Conservation (phyloP, 306 rosid genomes). For the Ochetophila trinervis region DNA sequence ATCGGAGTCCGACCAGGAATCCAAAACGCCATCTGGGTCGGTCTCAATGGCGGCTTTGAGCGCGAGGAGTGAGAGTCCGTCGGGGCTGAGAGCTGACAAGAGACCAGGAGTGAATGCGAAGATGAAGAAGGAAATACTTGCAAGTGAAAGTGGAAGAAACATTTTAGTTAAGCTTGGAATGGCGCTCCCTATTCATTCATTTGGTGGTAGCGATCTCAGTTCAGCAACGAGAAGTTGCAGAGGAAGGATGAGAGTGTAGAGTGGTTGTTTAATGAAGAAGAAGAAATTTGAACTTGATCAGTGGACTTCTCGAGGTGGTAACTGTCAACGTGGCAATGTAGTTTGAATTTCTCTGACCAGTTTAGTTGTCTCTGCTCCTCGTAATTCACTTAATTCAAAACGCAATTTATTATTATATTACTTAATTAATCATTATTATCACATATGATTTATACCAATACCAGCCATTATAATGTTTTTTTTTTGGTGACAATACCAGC, state of each 20-base stretch:
- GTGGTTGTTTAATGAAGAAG: conserved; percentile 2
- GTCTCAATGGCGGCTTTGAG: conserved; percentile 68
- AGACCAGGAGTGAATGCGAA: conserved; percentile 3
- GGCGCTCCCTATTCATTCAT: conserved; percentile 13
- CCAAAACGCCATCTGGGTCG: conserved; percentile 52
- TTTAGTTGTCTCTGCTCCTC: not conserved
- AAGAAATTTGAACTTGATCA: conserved; percentile 20
- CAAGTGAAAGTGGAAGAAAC: conserved; percentile 10
- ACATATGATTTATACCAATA: too few relatives aligned
- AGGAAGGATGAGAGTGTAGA: not conserved
- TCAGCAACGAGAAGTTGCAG: conserved; percentile 38
- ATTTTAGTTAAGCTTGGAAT: conserved; percentile 9
- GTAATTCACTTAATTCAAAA: not conserved
- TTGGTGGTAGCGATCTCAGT: not conserved
- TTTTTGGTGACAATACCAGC: too few relatives aligned
- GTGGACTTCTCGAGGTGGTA: conserved; percentile 42
- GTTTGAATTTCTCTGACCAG: conserved; percentile 39
- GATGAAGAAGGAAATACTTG: not conserved
- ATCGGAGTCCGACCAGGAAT: conserved; percentile 63
- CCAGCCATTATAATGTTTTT: too few relatives aligned
- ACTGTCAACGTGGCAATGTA: conserved; percentile 13
- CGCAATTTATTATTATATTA: too few relatives aligned
- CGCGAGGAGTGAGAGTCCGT: conserved; percentile 78
- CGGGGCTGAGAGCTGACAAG: conserved; percentile 48
- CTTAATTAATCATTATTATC: too few relatives aligned